These are phyloP conservation scores for Juglanconis oblonga DNA, from an alignment of 2,329 filamentous ascomycete species.

Conservation along the genomic window DNA sequence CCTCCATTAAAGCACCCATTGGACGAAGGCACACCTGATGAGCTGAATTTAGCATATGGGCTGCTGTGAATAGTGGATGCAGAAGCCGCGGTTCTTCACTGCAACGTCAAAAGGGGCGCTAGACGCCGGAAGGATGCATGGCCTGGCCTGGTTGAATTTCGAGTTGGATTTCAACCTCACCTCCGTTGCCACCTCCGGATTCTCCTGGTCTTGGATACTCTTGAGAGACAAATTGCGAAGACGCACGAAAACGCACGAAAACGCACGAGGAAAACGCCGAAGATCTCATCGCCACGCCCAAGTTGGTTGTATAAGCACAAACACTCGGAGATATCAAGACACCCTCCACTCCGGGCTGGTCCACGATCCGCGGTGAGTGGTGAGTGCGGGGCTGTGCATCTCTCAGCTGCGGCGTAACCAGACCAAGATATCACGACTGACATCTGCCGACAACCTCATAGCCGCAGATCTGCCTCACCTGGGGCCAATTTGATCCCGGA, in stretches of 20 bases:
- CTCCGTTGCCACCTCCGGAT: neutral
- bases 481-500: neutral
- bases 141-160: neutral
- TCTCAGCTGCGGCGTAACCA: slow-evolving; percentile 7
- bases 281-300: neutral
- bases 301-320: neutral
- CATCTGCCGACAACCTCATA: slow-evolving; percentile 1
- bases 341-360: neutral
- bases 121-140: neutral
- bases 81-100: slow-evolving; percentile 1
- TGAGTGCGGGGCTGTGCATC: slow-evolving; percentile 18
- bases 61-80: neutral
- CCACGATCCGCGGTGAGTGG: slow-evolving; percentile 15
- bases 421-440: slow-evolving; percentile 5
- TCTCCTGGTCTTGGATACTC: neutral
- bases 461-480: neutral
- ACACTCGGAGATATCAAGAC: neutral
- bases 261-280: neutral
- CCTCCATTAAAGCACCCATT: slow-evolving; percentile 3
- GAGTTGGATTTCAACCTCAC: slow-evolving; percentile 6
- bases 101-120: slow-evolving; percentile 6
- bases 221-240: neutral
- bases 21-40: neutral
- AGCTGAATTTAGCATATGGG: slow-evolving; percentile 8
- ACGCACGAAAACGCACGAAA: neutral